Evolutionary conservation across 352 stramenopile genomes (phyloP).

Genomic region (Globisporangium takayamanum): DNA sequence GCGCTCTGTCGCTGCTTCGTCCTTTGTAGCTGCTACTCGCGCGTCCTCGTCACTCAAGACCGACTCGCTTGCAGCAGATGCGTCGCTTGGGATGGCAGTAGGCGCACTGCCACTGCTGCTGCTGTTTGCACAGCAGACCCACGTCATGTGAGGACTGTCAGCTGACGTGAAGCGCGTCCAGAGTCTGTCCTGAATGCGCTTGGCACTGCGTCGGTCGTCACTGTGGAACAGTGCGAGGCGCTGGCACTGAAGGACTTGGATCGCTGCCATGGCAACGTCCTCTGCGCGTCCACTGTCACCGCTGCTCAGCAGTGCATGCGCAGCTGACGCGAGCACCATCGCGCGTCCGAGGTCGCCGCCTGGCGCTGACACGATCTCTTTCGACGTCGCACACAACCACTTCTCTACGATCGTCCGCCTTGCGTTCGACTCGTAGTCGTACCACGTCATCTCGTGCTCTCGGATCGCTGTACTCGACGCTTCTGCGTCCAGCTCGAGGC

Average conservation of each 20-base stretch:
- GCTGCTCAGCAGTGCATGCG: constrained; percentile 13
- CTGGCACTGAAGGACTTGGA: constrained; percentile 32
- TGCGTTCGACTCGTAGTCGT: constrained; percentile 37
- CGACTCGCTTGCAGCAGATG: constrained; percentile 5
- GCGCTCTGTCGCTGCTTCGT: constrained; percentile 11
- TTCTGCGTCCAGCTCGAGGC: constrained; percentile 29
- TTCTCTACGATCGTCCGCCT: constrained; percentile 56
- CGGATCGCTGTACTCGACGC: constrained; percentile 20
- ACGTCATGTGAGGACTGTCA: constrained; percentile 27
- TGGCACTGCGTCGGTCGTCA: constrained; percentile 13
- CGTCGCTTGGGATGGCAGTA: neutral
- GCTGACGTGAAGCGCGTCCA: constrained; percentile 49
- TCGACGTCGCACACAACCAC: constrained; percentile 52
- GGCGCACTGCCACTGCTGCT: neutral
- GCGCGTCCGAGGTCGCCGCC: constrained; percentile 23
- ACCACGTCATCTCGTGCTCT: constrained; percentile 66
- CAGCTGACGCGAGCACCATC: constrained; percentile 22
- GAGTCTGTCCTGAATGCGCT: constrained; percentile 20
- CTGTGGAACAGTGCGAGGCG: constrained; percentile 38
- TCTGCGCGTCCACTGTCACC: constrained; percentile 15
- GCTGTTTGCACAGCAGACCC: constrained; percentile 37
- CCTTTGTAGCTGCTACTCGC: constrained; percentile 5
- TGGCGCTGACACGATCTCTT: constrained; percentile 6
- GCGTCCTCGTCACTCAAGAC: constrained; percentile 11
- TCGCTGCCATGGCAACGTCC: constrained; percentile 16